Evolutionary conservation across 805 yeast species (phyloP), one percentile per base, ranked within the genome.

Genomic region (Wickerhamomyces ciferrii): DNA sequence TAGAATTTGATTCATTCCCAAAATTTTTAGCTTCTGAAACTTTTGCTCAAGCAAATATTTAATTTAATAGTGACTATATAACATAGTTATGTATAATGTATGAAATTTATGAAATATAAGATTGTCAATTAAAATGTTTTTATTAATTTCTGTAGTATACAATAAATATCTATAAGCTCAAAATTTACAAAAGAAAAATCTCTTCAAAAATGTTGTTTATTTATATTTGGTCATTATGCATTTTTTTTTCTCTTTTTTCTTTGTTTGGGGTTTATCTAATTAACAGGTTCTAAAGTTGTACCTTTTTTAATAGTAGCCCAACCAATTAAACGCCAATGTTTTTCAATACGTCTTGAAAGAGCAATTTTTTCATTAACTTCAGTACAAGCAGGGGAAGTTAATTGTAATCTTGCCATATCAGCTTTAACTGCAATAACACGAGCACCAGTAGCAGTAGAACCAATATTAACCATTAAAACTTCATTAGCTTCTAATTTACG

Each of bases 261-360:
- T 10, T 19, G 18, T 18, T 18, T 19, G 23, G 38, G 38, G n/a
- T 9, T 10, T n/a, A 18, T 20, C 25, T 45, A 48, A 44, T 56
- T 66, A 44, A 82, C 71, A 58, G 94, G 94, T 63, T 87, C 95
- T 66, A 87, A 78, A 48, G 91, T 84, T 50, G 91, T 84, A 71
- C 97, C 97, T 72, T 87, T 89, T 72, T 87, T 87, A 67, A 91
- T 92, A 43, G 96, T 90, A 59, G 99, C 99, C 99, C 99, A 94
- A 61, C 99, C 99, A 73, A 94, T 94, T 68, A 94, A 79, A 79
- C 99, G 94, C 96, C 97, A 94, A 71, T 94, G 99, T 81, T 92
- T 92, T 68, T 94, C 99, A 61, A 94, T 94, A 81, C 99, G 91
- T 79, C 99, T 87, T 40, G 97, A 90, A 64, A 94, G 76, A 36